Conservation (phyloP, 352 stramenopile genomes). For the Pythium rhizo-oryzae region DNA sequence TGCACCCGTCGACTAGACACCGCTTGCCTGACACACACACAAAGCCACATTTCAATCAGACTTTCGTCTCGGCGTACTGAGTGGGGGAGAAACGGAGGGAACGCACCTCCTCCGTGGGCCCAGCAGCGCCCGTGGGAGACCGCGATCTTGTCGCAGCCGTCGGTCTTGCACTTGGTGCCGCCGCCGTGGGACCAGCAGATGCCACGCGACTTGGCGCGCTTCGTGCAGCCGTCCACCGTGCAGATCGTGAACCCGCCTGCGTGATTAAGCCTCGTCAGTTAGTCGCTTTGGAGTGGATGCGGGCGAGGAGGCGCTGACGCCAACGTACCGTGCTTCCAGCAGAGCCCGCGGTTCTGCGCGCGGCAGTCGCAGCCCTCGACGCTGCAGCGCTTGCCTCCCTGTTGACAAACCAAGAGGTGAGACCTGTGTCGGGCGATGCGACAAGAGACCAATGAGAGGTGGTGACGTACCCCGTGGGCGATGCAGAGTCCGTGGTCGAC, state of each 20-base stretch:
- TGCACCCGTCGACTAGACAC: slow-evolving; percentile 18
- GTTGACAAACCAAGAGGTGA: not conserved
- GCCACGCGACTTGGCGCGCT: slow-evolving; percentile 32
- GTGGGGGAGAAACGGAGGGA: not conserved
- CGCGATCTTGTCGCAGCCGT: slow-evolving; percentile 28
- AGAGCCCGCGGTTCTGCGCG: slow-evolving; percentile 57
- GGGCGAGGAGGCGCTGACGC: not conserved
- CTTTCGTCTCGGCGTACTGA: not conserved
- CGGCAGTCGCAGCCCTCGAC: slow-evolving; percentile 56
- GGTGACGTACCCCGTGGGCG: slow-evolving; percentile 25
- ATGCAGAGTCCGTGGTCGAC: slow-evolving; percentile 51
- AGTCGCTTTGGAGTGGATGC: not conserved
- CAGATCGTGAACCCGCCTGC: slow-evolving; percentile 39
- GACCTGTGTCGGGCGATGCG: slow-evolving; percentile 5
- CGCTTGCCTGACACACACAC: slow-evolving; percentile 14
- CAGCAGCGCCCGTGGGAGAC: slow-evolving; percentile 24
- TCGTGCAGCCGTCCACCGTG: slow-evolving; percentile 32
- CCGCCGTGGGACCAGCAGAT: slow-evolving; percentile 33
- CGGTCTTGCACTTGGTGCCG: slow-evolving; percentile 30
- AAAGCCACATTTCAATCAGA: not conserved
- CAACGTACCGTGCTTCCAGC: slow-evolving; percentile 48
- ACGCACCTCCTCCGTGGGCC: slow-evolving; percentile 23
- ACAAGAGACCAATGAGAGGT: slow-evolving; percentile 7
- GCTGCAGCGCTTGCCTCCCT: slow-evolving; percentile 54
- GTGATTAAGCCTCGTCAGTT: not conserved